A percentile compares a stretch with the other conserved stretches of the same genome.
Evolutionary conservation across 2,329 filamentous ascomycete genomes (phyloP).

Genomic region (Colletotrichum coccodes): DNA sequence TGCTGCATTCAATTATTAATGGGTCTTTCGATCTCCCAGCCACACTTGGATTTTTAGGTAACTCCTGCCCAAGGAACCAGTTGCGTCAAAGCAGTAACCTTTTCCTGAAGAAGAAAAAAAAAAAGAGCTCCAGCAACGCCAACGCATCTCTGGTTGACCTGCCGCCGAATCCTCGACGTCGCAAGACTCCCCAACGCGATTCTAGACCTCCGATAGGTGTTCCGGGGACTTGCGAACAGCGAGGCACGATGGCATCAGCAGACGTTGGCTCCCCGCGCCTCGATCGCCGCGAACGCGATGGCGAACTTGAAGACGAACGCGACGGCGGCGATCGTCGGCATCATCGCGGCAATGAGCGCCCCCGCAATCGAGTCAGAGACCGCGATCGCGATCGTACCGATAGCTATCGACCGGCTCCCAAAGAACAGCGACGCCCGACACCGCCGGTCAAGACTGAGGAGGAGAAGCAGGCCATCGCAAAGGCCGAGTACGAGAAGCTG

Average conservation of each 20-base stretch:
- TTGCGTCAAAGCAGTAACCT: conserved; percentile 15
- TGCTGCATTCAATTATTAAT: background rate
- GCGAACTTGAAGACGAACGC: conserved; percentile 36
- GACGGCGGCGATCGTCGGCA: conserved; percentile 60
- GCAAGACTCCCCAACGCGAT: background rate
- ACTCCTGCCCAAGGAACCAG: conserved; percentile 4
- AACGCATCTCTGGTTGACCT: conserved; percentile 14
- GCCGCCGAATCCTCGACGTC: conserved; percentile 5
- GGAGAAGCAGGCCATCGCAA: conserved; percentile 87
- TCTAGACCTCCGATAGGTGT: background rate
- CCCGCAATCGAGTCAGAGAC: conserved; percentile 39
- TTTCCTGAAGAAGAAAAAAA: background rate
- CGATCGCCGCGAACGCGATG: conserved; percentile 41
- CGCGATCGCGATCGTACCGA: conserved; percentile 56
- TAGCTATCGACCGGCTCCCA: conserved; percentile 57
- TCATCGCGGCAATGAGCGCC: conserved; percentile 37
- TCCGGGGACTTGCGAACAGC: background rate
- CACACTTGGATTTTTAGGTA: conserved; percentile 26
- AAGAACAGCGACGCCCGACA: conserved; percentile 44
- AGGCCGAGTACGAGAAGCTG: conserved; percentile 93
- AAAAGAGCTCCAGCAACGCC: background rate
- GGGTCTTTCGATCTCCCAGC: conserved; percentile 1
- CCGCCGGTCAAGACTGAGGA: conserved; percentile 71
- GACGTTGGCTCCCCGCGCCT: conserved; percentile 53
- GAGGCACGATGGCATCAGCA: conserved; percentile 54